A percentile compares a stretch with the other conserved stretches of the same genome.
phyloP scores from a whole-genome alignment of 345 rosid species.

The Acer yangbiense region DNA sequence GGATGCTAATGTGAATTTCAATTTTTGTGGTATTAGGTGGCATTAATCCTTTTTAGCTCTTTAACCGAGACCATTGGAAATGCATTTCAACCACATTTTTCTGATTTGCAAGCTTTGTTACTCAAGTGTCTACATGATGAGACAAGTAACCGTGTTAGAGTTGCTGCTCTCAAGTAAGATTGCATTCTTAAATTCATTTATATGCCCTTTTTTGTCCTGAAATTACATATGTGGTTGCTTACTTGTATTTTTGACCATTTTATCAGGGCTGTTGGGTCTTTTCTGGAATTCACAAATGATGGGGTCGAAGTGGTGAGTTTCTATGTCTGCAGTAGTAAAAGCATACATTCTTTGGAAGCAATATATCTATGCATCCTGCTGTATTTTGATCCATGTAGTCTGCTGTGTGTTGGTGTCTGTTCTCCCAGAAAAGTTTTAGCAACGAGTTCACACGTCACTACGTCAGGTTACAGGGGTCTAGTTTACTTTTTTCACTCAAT shows the following conservation, averaged over 20 bases:
- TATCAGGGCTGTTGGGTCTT: slow-evolving; percentile 96
- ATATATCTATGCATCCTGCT: slow-evolving; percentile 7
- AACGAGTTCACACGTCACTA: background rate
- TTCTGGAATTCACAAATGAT: slow-evolving; percentile 84
- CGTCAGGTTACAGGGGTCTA: background rate
- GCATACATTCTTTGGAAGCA: background rate
- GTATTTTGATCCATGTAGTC: background rate
- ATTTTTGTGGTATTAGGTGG: slow-evolving; percentile 61
- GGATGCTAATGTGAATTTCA: slow-evolving; percentile 1
- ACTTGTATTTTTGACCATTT: slow-evolving; percentile 18
- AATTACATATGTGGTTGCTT: slow-evolving; percentile 10
- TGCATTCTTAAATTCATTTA: slow-evolving; percentile 5
- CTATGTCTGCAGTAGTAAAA: background rate
- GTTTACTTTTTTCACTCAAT: background rate
- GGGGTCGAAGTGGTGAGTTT: slow-evolving; percentile 84
- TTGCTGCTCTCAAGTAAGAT: slow-evolving; percentile 94
- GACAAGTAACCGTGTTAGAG: slow-evolving; percentile 88
- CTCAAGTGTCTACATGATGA: slow-evolving; percentile 94
- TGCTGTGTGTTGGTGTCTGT: background rate
- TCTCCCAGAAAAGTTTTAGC: background rate
- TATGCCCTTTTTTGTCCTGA: slow-evolving; percentile 4
- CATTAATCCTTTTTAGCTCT: slow-evolving; percentile 96
- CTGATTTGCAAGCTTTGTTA: slow-evolving; percentile 87
- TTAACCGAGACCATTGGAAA: slow-evolving; percentile 95
- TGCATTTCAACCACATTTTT: slow-evolving; percentile 81